Conservation (phyloP, 176 grass and related monocot genomes). For the Phoenix roebelenii region DNA sequence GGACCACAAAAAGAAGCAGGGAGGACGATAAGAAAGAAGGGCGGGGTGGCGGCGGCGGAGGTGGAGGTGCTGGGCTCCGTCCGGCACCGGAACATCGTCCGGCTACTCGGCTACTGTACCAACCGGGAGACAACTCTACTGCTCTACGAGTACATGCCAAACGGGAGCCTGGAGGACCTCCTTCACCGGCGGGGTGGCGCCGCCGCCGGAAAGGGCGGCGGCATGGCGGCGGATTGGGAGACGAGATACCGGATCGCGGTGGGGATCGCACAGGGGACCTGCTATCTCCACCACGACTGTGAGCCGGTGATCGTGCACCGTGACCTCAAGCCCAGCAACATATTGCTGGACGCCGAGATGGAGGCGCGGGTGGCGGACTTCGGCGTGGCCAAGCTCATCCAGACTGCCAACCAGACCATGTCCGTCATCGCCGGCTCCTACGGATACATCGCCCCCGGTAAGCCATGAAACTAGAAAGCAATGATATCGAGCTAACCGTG, state of each 20-base stretch:
- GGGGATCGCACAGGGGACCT: slow-evolving; percentile 71
- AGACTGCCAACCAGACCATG: slow-evolving; percentile 38
- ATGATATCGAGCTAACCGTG: too few species aligned
- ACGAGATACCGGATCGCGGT: slow-evolving; percentile 58
- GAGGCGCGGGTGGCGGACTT: slow-evolving; percentile 79
- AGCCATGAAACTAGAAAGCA: neutral
- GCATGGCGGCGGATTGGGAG: slow-evolving; percentile 38
- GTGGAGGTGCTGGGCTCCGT: slow-evolving; percentile 77
- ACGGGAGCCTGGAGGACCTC: slow-evolving; percentile 85
- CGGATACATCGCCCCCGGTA: slow-evolving; percentile 87
- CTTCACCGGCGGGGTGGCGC: slow-evolving; percentile 16
- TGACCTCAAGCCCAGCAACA: slow-evolving; percentile 95
- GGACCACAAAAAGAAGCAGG: slow-evolving; percentile 25
- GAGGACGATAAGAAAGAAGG: slow-evolving; percentile 5
- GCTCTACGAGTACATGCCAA: slow-evolving; percentile 95
- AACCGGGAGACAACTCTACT: slow-evolving; percentile 62
- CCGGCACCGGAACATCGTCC: slow-evolving; percentile 88
- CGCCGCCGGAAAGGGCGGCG: neutral
- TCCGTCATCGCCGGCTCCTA: slow-evolving; percentile 78
- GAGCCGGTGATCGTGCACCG: slow-evolving; percentile 65
- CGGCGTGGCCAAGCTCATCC: slow-evolving; percentile 79
- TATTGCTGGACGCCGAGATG: slow-evolving; percentile 84
- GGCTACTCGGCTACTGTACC: slow-evolving; percentile 67
- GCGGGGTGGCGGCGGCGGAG: slow-evolving; percentile 32
- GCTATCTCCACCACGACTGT: slow-evolving; percentile 95